These are phyloP conservation scores for Umbelopsis vinacea DNA, from an alignment of 192 early-diverging fungal species.

Conservation along the genomic window DNA sequence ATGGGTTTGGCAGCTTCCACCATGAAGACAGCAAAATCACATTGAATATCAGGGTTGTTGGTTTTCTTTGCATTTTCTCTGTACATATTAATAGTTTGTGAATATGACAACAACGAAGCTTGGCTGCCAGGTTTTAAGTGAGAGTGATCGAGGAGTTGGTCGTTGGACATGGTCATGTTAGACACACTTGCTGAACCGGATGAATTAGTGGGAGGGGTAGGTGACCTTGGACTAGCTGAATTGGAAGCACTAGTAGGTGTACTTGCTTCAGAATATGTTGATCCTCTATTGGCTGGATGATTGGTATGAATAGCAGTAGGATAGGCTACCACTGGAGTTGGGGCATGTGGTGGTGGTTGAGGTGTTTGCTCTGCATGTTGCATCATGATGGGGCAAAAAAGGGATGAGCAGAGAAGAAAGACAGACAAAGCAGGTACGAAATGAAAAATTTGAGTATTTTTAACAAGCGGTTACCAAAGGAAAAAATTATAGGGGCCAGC, in stretches of 20 bases:
- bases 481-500: too few species aligned
- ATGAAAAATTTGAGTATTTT: not conserved
- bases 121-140: slow-evolving; percentile 64
- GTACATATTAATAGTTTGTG: slow-evolving; percentile 61
- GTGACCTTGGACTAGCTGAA: slow-evolving; percentile 23
- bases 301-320: slow-evolving; percentile 2
- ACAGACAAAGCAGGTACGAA: slow-evolving; percentile 12
- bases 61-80: slow-evolving; percentile 68
- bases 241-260: slow-evolving; percentile 16
- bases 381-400: slow-evolving; percentile 19
- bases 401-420: not conserved
- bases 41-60: slow-evolving; percentile 59
- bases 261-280: slow-evolving; percentile 13
- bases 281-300: slow-evolving; percentile 5
- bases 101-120: slow-evolving; percentile 56
- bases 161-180: slow-evolving; percentile 20
- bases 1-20: slow-evolving; percentile 54
- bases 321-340: not conserved
- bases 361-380: slow-evolving; percentile 11
- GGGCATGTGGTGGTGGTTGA: slow-evolving; percentile 15
- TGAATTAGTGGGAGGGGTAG: not conserved
- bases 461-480: not conserved
- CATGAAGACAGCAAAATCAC: slow-evolving; percentile 69
- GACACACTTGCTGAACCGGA: slow-evolving; percentile 4
- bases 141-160: slow-evolving; percentile 51